Conservation (phyloP, 2,329 filamentous ascomycete species). For the Rhinocladiella mackenziei region DNA sequence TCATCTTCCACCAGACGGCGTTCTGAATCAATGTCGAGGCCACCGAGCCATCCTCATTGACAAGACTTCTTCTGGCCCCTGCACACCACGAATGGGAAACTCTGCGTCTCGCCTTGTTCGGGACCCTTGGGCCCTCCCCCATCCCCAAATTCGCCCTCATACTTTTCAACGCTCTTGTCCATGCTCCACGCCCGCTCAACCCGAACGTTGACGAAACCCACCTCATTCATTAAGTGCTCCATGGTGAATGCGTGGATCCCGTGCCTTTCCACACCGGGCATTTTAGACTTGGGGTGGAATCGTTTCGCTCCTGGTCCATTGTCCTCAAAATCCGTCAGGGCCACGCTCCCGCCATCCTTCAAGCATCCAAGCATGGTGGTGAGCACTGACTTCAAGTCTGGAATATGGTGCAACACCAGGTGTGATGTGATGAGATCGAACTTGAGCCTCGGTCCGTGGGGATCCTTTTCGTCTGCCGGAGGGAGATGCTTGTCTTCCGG, state of each 20-base stretch:
- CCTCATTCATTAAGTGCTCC: constrained; percentile 42
- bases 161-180: constrained; percentile 49
- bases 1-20: background rate
- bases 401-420: constrained; percentile 55
- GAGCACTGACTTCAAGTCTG: constrained; percentile 43
- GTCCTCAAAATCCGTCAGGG: constrained; percentile 57
- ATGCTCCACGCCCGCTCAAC: constrained; percentile 49
- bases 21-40: background rate
- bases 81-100: constrained; percentile 44
- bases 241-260: constrained; percentile 47
- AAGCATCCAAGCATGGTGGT: constrained; percentile 47
- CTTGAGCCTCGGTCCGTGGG: constrained; percentile 33
- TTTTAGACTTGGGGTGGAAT: constrained; percentile 52
- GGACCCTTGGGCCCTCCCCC: constrained; percentile 3
- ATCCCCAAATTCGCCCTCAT: constrained; percentile 38
- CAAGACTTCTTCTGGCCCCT: constrained; percentile 32
- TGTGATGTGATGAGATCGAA: constrained; percentile 54
- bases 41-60: constrained; percentile 4
- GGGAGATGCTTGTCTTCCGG: constrained; percentile 48
- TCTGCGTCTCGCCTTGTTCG: constrained; percentile 35
- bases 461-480: constrained; percentile 31
- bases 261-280: constrained; percentile 54
- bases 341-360: constrained; percentile 46
- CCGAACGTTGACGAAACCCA: constrained; percentile 48
- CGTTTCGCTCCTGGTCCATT: constrained; percentile 49